phyloP scores from a whole-genome alignment of 495 filamentous ascomycete species.

The Polyplosphaeria fusca region DNA sequence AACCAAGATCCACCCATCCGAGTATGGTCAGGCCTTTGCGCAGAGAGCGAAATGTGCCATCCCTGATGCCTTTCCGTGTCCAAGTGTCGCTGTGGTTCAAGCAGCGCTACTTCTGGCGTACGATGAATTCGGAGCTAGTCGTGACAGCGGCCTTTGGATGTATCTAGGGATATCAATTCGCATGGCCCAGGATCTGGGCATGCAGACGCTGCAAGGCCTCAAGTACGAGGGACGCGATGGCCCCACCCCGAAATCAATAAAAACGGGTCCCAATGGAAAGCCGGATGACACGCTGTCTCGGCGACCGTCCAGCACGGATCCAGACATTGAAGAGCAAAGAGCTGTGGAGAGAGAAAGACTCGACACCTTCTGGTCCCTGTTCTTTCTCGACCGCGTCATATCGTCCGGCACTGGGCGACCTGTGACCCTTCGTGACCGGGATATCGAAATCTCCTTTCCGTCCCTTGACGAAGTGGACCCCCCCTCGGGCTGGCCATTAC shows the following conservation, averaged over 20 bases:
- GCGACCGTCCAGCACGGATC: conserved; percentile 42
- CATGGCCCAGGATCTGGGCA: conserved; percentile 79
- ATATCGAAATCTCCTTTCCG: conserved; percentile 75
- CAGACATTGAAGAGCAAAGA: conserved; percentile 55
- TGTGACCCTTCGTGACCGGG: conserved; percentile 74
- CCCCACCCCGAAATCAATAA: conserved; percentile 52
- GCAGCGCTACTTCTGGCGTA: conserved; percentile 79
- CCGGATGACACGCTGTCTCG: conserved; percentile 25
- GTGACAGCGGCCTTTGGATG: conserved; percentile 88
- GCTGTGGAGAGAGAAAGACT: conserved; percentile 65
- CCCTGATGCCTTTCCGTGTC: conserved; percentile 73
- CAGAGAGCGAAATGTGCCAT: conserved; percentile 51
- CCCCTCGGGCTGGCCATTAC: conserved; percentile 63
- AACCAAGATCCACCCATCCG: conserved; percentile 42
- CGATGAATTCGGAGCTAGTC: conserved; percentile 79
- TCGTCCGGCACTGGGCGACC: conserved; percentile 70
- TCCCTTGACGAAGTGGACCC: conserved; percentile 57
- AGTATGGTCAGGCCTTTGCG: conserved; percentile 69
- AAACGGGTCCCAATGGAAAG: conserved; percentile 47
- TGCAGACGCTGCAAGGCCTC: conserved; percentile 73
- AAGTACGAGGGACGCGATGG: conserved; percentile 61
- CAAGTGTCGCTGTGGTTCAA: conserved; percentile 74
- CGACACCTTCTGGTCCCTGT: conserved; percentile 82
- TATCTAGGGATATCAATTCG: conserved; percentile 80
- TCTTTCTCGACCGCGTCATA: conserved; percentile 79